Base-by-base conservation (phyloP, 345 rosid species). In the Populus pruinosa region DNA sequence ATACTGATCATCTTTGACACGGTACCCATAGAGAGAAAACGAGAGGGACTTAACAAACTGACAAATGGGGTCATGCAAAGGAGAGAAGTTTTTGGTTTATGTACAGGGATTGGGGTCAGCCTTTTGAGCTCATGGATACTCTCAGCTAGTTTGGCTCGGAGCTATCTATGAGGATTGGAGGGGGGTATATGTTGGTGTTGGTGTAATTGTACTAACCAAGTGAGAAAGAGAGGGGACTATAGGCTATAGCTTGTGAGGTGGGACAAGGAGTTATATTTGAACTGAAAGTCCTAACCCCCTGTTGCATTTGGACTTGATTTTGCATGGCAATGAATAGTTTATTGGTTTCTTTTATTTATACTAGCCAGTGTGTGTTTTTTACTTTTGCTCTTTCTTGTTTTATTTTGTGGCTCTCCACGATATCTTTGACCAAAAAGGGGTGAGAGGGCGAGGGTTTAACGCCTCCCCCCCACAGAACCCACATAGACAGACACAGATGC, bases 71-170 rank as follows among this genome's bases (percentile, higher is more conserved):
- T 74, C 83, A 73, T 79, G 86, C 82, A 83, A 77, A 75, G 47
- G 31, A 78, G 84, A 75, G 84, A 74, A 84, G 80, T 71, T 82
- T 88, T 85, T 74, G 83, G 85, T 84, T 86, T 83, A 81, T 86
- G 88, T 82, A 89, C 86, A 84, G 91, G 76, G 89, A 87, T 83
- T 81, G 89, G 86, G 76, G 80, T 12, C 90, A 87, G 93, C 89
- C 85, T 90, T 92, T 85, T 92, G 88, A 87, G 88, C 86, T 89
- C 90, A 81, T 86, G 86, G 68, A 79, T 86, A 82, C 85, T 83
- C 88, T 91, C 91, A 91, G 93, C 94, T 83, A 87, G 75, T 92
- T 91, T 90, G 98, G 90, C 89, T 78, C 87, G 79, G 85, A 83
- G 88, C 80, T 77, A 62, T 75, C 27, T 78, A 73, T 29, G 67